Conservation (phyloP, 345 rosid genomes). For the Eucalyptus cladocalyx region DNA sequence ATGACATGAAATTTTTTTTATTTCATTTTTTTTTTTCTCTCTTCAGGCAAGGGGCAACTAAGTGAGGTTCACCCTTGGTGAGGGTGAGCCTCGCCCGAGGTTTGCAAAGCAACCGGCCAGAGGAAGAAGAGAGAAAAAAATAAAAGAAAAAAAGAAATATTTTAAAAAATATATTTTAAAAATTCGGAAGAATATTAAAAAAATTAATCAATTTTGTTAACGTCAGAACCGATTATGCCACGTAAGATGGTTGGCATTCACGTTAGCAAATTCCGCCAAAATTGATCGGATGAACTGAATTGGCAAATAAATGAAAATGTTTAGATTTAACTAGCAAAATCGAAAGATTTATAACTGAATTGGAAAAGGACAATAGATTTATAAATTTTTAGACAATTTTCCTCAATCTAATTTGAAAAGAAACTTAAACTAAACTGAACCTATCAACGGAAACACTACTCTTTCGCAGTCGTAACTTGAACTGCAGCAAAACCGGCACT, state of each 20-base stretch:
- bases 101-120: accelerated
- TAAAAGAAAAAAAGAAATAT: no score
- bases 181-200: no score
- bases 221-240: accelerated
- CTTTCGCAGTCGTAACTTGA: neutral
- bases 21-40: no score
- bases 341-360: no score
- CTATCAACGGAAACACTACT: neutral
- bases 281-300: accelerated
- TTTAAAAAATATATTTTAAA: no score
- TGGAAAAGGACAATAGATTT: accelerated
- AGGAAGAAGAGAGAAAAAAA: no score
- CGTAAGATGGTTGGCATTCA: accelerated
- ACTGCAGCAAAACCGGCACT: neutral
- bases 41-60: accelerated
- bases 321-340: no score
- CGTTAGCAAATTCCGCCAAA: accelerated
- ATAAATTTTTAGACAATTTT: neutral
- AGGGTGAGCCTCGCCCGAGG: neutral
- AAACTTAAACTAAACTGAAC: neutral
- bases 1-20: no score
- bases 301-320: neutral
- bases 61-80: accelerated
- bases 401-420: neutral
- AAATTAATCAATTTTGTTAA: no score